Evolutionary conservation across 1,139 yeast species (phyloP).

Genomic region (Kazachstania sp.): DNA sequence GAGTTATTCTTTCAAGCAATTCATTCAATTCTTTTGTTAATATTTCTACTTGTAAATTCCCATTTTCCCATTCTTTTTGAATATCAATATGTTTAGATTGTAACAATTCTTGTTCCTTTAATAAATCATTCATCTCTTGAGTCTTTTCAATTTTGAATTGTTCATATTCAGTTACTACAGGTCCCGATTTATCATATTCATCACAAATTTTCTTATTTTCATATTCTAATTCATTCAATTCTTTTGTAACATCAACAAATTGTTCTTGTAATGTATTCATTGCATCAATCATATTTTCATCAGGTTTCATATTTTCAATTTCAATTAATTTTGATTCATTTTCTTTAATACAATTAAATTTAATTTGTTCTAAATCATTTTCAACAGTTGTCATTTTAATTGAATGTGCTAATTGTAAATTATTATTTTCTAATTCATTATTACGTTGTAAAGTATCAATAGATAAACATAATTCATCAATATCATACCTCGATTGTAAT

Average conservation of each 20-base stretch:
- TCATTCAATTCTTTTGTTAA: neutral
- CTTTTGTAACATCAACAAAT: slow-evolving; percentile 9
- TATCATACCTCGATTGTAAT: neutral
- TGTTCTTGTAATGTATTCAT: slow-evolving; percentile 15
- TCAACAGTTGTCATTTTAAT: slow-evolving; percentile 10
- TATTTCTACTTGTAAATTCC: neutral
- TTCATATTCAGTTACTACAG: slow-evolving; percentile 9
- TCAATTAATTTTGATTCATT: slow-evolving; percentile 17
- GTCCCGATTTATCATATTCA: slow-evolving; percentile 6
- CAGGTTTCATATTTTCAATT: slow-evolving; percentile 17
- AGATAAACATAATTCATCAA: slow-evolving; percentile 9
- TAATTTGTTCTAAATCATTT: slow-evolving; percentile 13
- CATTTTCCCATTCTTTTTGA: neutral
- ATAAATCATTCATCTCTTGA: neutral
- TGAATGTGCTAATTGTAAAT: slow-evolving; percentile 13
- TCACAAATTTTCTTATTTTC: slow-evolving; percentile 10
- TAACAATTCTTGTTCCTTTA: slow-evolving; percentile 1
- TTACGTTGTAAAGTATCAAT: slow-evolving; percentile 11
- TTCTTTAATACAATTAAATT: slow-evolving; percentile 9
- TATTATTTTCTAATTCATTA: slow-evolving; percentile 10
- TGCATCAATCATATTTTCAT: slow-evolving; percentile 14
- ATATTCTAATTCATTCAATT: slow-evolving; percentile 9
- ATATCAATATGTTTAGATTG: slow-evolving; percentile 3
- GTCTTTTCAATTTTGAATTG: slow-evolving; percentile 13
- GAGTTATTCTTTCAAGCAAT: neutral